Evolutionary conservation across 768 basidiomycete genomes (phyloP).

Genomic region (Trametes elegans): DNA sequence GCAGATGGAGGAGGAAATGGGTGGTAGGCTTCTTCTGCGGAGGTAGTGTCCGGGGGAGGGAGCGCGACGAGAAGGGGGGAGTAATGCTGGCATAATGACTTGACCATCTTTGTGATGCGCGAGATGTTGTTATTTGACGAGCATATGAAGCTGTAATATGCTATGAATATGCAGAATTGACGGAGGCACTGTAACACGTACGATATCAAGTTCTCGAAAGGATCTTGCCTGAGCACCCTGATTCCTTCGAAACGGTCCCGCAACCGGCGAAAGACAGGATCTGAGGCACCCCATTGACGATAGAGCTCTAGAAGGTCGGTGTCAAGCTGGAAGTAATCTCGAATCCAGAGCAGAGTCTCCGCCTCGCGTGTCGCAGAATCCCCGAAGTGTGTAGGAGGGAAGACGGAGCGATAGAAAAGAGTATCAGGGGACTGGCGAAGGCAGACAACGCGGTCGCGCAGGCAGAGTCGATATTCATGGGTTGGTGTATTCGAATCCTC

Average conservation of each 20-base stretch:
- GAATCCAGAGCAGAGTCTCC: constrained; percentile 73
- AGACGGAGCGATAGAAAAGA: constrained; percentile 70
- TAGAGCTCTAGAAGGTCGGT: constrained; percentile 73
- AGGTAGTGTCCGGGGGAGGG: constrained; percentile 30
- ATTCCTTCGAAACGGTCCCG: constrained; percentile 75
- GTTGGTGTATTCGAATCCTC: constrained; percentile 25
- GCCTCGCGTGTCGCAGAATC: constrained; percentile 41
- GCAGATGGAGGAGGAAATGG: constrained; percentile 81
- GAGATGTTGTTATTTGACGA: constrained; percentile 96
- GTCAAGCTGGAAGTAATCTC: constrained; percentile 87
- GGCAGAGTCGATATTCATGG: constrained; percentile 78
- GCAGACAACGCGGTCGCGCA: constrained; percentile 82
- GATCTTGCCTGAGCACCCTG: constrained; percentile 86
- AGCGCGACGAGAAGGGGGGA: constrained; percentile 65
- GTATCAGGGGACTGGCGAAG: constrained; percentile 65
- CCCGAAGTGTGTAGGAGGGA: constrained; percentile 43
- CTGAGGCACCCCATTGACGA: constrained; percentile 66
- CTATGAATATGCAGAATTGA: not conserved
- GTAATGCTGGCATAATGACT: constrained; percentile 73
- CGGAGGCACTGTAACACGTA: constrained; percentile 42
- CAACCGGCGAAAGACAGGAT: constrained; percentile 70
- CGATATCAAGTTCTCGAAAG: constrained; percentile 95
- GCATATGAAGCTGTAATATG: constrained; percentile 79
- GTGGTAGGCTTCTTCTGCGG: constrained; percentile 48
- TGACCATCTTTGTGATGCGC: constrained; percentile 93